These are phyloP conservation scores for Spatholobus suberectus DNA, from an alignment of 306 rosid species.

Conservation along the genomic window DNA sequence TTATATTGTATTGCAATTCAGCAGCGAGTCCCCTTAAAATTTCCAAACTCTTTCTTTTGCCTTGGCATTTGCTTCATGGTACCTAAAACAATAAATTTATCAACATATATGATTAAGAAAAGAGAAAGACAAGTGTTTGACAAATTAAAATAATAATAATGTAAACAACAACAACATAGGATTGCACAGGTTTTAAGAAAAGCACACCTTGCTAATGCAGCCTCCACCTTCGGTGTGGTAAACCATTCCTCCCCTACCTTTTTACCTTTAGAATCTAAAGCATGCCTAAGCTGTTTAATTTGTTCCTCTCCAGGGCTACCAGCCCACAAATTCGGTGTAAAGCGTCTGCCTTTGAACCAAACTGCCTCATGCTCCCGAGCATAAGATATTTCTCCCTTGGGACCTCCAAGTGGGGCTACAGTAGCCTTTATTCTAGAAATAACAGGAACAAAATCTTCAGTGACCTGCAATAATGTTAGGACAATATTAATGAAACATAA, in stretches of 20 bases:
- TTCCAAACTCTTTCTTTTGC: constrained; percentile 81
- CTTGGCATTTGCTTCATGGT: constrained; percentile 80
- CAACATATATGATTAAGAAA: constrained; percentile 21
- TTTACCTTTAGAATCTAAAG: constrained; percentile 92
- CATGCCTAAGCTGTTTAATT: constrained; percentile 84
- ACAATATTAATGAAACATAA: constrained; percentile 28
- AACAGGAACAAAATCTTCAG: constrained; percentile 85
- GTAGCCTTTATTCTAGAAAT: constrained; percentile 82
- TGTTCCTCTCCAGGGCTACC: constrained; percentile 87
- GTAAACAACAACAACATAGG: not conserved
- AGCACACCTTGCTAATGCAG: constrained; percentile 75
- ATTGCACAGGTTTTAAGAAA: constrained; percentile 2
- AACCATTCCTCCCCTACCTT: constrained; percentile 97
- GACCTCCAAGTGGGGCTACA: constrained; percentile 80
- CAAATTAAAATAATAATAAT: not conserved
- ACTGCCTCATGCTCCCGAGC: constrained; percentile 89
- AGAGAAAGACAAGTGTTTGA: constrained; percentile 1
- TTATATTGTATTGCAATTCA: constrained; percentile 74
- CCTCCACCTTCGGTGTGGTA: constrained; percentile 85
- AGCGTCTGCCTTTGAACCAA: constrained; percentile 96
- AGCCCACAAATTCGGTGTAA: constrained; percentile 77
- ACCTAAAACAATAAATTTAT: constrained; percentile 57
- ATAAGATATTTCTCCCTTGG: constrained; percentile 92
- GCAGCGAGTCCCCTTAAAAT: constrained; percentile 82
- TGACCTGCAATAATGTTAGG: constrained; percentile 57